Evolutionary conservation across 179 eudicot genomes (phyloP).

Genomic region (Dionaea muscipula): DNA sequence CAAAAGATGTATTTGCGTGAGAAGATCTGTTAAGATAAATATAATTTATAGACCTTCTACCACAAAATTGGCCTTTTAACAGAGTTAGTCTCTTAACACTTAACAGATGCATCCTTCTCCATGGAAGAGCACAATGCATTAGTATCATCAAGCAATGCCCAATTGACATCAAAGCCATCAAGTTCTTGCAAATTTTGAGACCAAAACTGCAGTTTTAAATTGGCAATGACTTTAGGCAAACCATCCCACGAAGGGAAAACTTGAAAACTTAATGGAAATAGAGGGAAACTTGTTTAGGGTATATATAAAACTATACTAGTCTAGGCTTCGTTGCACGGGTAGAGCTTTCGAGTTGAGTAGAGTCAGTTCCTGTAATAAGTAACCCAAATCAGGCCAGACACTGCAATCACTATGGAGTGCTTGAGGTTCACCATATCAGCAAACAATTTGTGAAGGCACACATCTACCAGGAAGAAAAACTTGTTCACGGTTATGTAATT

Average conservation of each 20-base stretch:
- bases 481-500: background rate
- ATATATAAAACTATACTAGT: background rate
- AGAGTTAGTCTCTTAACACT: no score
- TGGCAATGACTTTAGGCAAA: background rate
- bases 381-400: no score
- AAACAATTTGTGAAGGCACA: no score
- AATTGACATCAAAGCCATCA: constrained; percentile 32
- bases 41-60: no score
- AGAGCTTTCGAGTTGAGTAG: background rate
- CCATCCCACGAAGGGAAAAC: background rate
- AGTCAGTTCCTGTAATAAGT: no score
- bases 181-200: constrained; percentile 61
- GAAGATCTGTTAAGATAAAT: no score
- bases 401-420: no score
- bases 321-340: background rate
- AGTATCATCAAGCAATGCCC: constrained; percentile 25
- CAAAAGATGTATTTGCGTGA: no score
- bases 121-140: constrained; percentile 18
- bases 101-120: constrained; percentile 22
- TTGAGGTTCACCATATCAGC: no score
- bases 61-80: no score
- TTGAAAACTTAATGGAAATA: background rate
- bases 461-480: no score
- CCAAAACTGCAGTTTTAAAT: constrained; percentile 47
- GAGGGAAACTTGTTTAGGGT: background rate